Evolutionary conservation across 1,139 yeast species (phyloP), one percentile per base, ranked within the genome.

Genomic region (Kodamaea alishanica): DNA sequence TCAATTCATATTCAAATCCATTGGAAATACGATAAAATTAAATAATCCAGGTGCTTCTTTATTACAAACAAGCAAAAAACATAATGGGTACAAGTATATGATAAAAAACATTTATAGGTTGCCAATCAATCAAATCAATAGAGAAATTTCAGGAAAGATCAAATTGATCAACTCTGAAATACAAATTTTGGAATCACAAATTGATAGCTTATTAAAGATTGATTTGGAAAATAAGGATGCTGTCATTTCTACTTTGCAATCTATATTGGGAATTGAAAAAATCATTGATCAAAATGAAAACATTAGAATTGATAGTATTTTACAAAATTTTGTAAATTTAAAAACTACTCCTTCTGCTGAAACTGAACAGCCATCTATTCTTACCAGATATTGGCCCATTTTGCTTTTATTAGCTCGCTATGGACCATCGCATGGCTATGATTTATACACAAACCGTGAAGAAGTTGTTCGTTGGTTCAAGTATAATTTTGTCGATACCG

Each of bases 361-460:
- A 46, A 64, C 54, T 44, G 65, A 42, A 58, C 64, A 52, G 28
- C 96, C 95, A 2, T 54, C 69, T 1, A 54, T 65, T 26, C 33
- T 72, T 6, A 63, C 72, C 1, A 70, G 90, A 37, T 80, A 81
- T 58, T 89, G 96, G 96, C 84, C 90, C 0, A 43, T 74, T 0
- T 44, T 75, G 1, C 42, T 70, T 0, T 33, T 76, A 0, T 42
- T 61, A 3, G 35, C 67, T 1, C 39, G 70, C 2, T 77, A 74
- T 47, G 82, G 84, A 0, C 88, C 86, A 5, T 54, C 68, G 0
- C 61, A 76, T 2, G 55, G 77, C 1, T 38, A 54, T 2, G 61
- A 69, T 26, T 47, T 73, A 0, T 64, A 82, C 50, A 63, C 70
- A 4, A 79, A 83, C 48, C 65, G 82, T 48, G 63, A 60, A 8